These are phyloP conservation scores for Candida tammaniensis DNA, from an alignment of 805 yeast species.

Conservation along the genomic window DNA sequence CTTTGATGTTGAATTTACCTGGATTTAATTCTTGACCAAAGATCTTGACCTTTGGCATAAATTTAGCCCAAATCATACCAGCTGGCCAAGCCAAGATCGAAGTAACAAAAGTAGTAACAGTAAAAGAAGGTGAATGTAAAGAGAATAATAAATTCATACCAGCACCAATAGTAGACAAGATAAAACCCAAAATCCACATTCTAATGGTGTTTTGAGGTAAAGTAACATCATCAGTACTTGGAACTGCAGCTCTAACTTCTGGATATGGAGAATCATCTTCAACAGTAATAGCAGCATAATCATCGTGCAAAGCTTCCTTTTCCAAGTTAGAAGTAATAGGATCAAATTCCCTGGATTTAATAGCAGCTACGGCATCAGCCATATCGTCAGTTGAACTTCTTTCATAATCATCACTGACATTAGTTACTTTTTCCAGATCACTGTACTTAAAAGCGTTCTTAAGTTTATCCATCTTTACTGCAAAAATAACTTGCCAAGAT, in stretches of 20 bases:
- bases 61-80: constrained; percentile 49
- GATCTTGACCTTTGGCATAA: constrained; percentile 25
- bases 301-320: constrained; percentile 25
- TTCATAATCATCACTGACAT: constrained; percentile 3
- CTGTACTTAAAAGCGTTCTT: constrained; percentile 3
- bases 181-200: constrained; percentile 50
- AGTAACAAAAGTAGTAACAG: constrained; percentile 50
- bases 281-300: constrained; percentile 40
- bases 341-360: constrained; percentile 31
- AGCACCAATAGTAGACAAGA: constrained; percentile 54
- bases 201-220: constrained; percentile 52
- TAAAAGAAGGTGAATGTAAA: constrained; percentile 53
- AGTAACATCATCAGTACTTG: constrained; percentile 49
- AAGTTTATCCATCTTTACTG: constrained; percentile 9
- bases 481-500: no score
- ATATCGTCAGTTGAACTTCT: constrained; percentile 3
- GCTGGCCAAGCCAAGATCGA: constrained; percentile 61
- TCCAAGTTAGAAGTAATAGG: constrained; percentile 27
- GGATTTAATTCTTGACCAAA: constrained; percentile 14
- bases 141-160: constrained; percentile 60
- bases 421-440: constrained; percentile 1
- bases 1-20: constrained; percentile 25
- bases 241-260: constrained; percentile 63
- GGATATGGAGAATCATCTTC: constrained; percentile 53
- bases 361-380: constrained; percentile 12